Conservation (phyloP, 257 asterid genomes). For the Knoxia roxburghii region DNA sequence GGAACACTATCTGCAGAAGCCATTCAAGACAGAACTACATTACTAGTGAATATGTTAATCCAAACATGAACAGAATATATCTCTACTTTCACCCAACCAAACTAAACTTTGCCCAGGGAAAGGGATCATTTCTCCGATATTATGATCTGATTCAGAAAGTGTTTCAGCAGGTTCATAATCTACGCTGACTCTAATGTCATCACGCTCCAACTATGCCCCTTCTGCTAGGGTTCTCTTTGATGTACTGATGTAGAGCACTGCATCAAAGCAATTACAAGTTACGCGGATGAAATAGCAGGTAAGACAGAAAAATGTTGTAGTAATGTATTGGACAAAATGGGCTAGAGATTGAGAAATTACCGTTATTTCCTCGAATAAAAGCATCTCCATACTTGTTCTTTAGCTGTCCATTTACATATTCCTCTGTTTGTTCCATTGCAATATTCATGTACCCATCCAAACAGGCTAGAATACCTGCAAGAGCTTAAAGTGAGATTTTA, state of each 20-base stretch:
- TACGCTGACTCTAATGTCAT: neutral
- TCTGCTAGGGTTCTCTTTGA: slow-evolving; percentile 63
- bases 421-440: slow-evolving; percentile 99
- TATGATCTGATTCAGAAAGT: no score
- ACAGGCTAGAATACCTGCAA: slow-evolving; percentile 83
- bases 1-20: no score
- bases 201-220: slow-evolving; percentile 50
- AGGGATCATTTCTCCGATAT: no score
- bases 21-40: no score
- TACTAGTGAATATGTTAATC: no score
- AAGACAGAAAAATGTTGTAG: neutral
- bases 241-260: slow-evolving; percentile 97
- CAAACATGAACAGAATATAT: no score
- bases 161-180: neutral
- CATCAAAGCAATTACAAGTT: slow-evolving; percentile 14
- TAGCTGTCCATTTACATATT: slow-evolving; percentile 90
- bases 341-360: slow-evolving; percentile 24
- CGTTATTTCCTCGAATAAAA: slow-evolving; percentile 91
- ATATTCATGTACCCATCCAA: slow-evolving; percentile 95
- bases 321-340: neutral
- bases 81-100: no score
- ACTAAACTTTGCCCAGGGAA: no score
- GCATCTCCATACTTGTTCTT: slow-evolving; percentile 97
- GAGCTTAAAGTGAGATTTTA: no score
- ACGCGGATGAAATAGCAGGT: slow-evolving; percentile 3